Evolutionary conservation across 2,329 filamentous ascomycete genomes (phyloP), one percentile per base, ranked within the genome.

Genomic region (Purpureocillium takamizusanense): DNA sequence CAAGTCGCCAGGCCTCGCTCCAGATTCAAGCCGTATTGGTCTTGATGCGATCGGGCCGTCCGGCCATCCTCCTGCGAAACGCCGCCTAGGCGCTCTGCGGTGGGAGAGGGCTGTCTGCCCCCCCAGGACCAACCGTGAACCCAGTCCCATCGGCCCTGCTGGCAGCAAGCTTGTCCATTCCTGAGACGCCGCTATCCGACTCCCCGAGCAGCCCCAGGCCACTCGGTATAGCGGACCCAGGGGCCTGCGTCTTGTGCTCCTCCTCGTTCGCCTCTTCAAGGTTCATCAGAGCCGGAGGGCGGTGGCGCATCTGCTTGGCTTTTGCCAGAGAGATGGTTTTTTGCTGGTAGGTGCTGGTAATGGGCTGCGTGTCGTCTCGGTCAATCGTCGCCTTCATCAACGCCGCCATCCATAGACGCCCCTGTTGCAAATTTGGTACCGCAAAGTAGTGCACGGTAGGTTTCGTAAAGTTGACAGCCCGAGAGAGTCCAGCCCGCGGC

Each of bases 361-460:
- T 81, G 9, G 83, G 77, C 44, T 83, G 76, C 4, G 76, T 76
- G 52, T 83, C 79, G 50, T 98, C 92, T 43, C 90, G 83, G 56
- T 97, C 90, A 51, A 98, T 98, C 2, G 92, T 98, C 10, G 92
- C 92, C 65, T 98, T 98, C 86, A 98, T 94, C 37, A 98, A 67
- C 6, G 92, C 92, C 4, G 88, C 92, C 92, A 98, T 98, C 92
- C 92, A 98, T 31, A 94, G 67, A 11, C 92, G 80, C 13, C 92
- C 92, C 55, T 92, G 79, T 51, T 86, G 80, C 42, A 95, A 68
- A 51, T 84, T 95, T 37, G 94, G 89, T 16, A 95, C 88, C 5
- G 94, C 92, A 60, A 98, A 98, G 60, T 95, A 97, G 60, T 98
- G 92, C 30, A 95, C 86, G 8, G 88, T 92, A 4, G 92, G 92